A percentile compares a stretch with the other conserved stretches of the same genome.
Conservation (phyloP, 345 rosid genomes). For the Geranium brycei region DNA sequence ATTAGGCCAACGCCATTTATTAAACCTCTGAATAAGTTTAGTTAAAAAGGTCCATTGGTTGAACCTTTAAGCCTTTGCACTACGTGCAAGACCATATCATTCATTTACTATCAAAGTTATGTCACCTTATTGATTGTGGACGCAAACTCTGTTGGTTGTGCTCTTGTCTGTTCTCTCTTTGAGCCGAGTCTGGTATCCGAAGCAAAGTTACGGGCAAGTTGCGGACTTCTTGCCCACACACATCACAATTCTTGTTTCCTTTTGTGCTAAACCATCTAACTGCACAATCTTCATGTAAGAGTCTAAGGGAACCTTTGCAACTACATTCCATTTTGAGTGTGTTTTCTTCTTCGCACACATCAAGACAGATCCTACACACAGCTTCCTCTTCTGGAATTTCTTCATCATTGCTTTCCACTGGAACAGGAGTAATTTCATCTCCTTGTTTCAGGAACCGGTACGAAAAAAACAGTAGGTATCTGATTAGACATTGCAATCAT, state of each 20-base stretch:
- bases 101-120: background rate
- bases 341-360: constrained; percentile 69
- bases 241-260: constrained; percentile 77
- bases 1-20: too few relatives aligned
- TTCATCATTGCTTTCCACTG: constrained; percentile 53
- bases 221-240: constrained; percentile 73
- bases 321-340: constrained; percentile 96
- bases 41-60: background rate
- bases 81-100: background rate
- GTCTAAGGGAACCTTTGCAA: constrained; percentile 86
- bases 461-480: constrained; percentile 1
- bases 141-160: constrained; percentile 30
- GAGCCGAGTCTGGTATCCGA: constrained; percentile 41
- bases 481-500: background rate
- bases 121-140: constrained; percentile 48
- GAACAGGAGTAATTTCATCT: constrained; percentile 53
- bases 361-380: constrained; percentile 80
- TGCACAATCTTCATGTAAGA: constrained; percentile 83
- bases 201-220: constrained; percentile 84
- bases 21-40: background rate
- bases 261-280: constrained; percentile 73
- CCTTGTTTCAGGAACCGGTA: constrained; percentile 12
- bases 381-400: constrained; percentile 98
- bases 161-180: constrained; percentile 32
- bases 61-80: background rate